Base-by-base conservation (phyloP, 2,329 filamentous ascomycete species). In the Pyrenophora graminea region DNA sequence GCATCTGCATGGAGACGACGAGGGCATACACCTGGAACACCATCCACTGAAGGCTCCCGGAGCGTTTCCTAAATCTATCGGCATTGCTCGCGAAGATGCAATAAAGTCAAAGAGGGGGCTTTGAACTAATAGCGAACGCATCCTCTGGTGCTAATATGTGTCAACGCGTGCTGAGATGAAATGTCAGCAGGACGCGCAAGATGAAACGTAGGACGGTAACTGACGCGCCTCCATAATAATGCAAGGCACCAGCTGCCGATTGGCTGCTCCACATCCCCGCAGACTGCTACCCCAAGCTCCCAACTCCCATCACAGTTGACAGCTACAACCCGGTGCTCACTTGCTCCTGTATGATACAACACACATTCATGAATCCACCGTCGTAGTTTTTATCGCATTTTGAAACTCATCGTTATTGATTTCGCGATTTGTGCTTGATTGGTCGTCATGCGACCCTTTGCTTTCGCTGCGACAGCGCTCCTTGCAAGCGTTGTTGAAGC, bases 401-500 rank as follows among this genome's bases (percentile, higher is more conserved):
- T 34, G 50, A 7, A 36, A 31, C 27, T 27, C 21, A 41, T 10
- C 25, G 13, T 45, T 15, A 30, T 12, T 30, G 27, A 30, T 25
- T 36, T 3, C 31, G 32, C 31, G 15, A 7, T 36, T 32, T 43
- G 34, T 25, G 6, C 34, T 48, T 21, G 12, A 39, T 34, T 48
- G 33, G 49, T 52, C 53, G 27, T 30, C 27, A 74, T 74, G 72
- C 66, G 63, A 15, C 51, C 52, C 8, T 48, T 63, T 56, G 43
- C 36, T 48, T 41, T 66, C 39, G 48, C 58, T 19, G 53, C 59
- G 39, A 61, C 62, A 27, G 61, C 66, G 64, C 67, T 79, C 51
- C 75, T 79, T 68, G 74, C 73, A 59, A 67, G 71, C 61, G 63
- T 76, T 46, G 69, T 69, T 48, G 64, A 74, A 40, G 80, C 82